Base-by-base conservation (phyloP, 1,284 basidiomycete species). In the Trichosporon sp. region DNA sequence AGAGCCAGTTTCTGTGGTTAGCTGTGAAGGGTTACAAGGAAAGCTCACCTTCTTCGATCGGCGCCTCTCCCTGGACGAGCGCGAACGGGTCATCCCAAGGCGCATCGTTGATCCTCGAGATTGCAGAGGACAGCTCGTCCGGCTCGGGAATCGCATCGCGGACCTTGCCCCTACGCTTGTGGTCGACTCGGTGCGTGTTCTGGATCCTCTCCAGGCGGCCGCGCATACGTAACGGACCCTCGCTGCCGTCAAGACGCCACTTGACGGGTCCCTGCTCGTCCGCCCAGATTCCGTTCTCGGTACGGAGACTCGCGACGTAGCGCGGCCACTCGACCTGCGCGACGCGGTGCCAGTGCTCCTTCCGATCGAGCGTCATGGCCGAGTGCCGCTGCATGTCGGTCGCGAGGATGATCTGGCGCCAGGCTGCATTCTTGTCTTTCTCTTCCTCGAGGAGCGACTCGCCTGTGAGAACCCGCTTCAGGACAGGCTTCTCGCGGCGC, bases 161-260 rank as follows among this genome's bases (percentile, higher is more conserved):
- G 5, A 79, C 35, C 40, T 70, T 70, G 38, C 32, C 6, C 32
- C 19, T 2, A 26, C 71, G 19, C 43, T 43, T 35, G 19, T 63
- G 64, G n/a, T 35, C 26, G 16, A 63, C 35, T 8, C 37, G 66
- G n/a, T 32, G 51, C 12, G 38, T 38, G 46, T 43, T 54, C 37
- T 76, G 77, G 59, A 80, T 73, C 32, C 83, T 75, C 71, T 81
- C 81, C 51, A 82, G 71, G 40, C 80, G 78, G 61, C 77, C 75
- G 32, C 78, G 87, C 72, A 92, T 90, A 67, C 93, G 88, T 77
- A 92, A 88, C 2, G 93, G 93, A 0, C 93, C 93, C 78, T 96
- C 93, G 5, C 92, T 94, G 75, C 94, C 93, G 74, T 95, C 93
- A 43, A 94, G 82, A 65, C 90, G 86, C 92, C 93, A 96, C 10